Evolutionary conservation across 225 moss, liverwort and hornwort species (phyloP).

Genomic region (Neckera pumila): DNA sequence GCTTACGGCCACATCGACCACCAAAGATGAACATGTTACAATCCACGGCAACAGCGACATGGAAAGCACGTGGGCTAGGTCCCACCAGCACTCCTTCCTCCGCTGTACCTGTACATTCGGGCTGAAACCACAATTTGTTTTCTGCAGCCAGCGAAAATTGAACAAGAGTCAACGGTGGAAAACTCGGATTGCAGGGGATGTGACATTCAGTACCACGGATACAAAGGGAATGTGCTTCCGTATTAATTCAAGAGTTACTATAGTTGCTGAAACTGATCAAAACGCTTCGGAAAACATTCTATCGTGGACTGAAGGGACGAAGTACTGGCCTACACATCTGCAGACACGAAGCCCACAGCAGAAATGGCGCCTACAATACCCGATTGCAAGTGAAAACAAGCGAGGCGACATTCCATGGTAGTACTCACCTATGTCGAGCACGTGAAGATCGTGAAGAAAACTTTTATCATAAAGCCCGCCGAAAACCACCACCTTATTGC

Average conservation of each 20-base stretch:
- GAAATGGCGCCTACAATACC: not conserved
- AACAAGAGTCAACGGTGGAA: not conserved
- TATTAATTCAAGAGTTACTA: not conserved
- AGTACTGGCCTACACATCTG: not conserved
- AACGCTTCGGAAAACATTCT: not conserved
- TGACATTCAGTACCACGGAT: not conserved
- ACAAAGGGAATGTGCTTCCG: not conserved
- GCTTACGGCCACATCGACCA: conserved; percentile 98
- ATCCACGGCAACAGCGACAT: conserved; percentile 90
- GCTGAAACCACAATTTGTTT: conserved; percentile 70
- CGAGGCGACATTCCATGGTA: not conserved
- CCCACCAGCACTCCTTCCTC: conserved; percentile 63
- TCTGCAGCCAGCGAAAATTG: conserved; percentile 38
- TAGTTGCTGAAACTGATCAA: not conserved
- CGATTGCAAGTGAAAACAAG: not conserved
- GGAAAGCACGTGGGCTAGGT: conserved; percentile 91
- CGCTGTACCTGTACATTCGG: conserved; percentile 59
- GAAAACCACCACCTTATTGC: conserved; percentile 67
- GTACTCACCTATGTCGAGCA: conserved; percentile 75
- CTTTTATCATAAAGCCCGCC: conserved; percentile 82
- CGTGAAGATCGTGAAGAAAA: conserved; percentile 70
- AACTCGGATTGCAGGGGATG: not conserved
- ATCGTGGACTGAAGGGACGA: not conserved
- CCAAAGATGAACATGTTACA: conserved; percentile 98
- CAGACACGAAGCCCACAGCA: not conserved